Conservation (phyloP, 805 yeast species). For the Kodamaea hsintzibuensis region DNA sequence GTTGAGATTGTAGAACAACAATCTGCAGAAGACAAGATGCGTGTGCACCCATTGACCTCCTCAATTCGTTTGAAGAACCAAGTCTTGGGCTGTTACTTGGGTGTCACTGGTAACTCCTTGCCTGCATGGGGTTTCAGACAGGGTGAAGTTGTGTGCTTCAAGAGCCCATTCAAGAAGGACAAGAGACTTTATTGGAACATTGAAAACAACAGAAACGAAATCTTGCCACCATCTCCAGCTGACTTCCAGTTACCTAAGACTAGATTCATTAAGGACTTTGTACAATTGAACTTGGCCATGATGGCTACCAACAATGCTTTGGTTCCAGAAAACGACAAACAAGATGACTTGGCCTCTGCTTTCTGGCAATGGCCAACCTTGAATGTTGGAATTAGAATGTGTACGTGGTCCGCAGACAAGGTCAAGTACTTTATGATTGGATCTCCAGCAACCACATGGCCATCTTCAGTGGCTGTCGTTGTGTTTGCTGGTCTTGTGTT, state of each 20-base stretch:
- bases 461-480: constrained; percentile 62
- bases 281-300: constrained; percentile 79
- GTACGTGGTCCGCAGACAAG: constrained; percentile 63
- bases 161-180: constrained; percentile 66
- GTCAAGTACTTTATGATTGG: constrained; percentile 69
- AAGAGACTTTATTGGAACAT: constrained; percentile 90
- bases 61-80: constrained; percentile 74
- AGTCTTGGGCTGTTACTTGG: constrained; percentile 77
- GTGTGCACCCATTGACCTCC: constrained; percentile 79
- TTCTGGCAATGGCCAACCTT: constrained; percentile 93
- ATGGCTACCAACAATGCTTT: constrained; percentile 84
- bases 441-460: constrained; percentile 70
- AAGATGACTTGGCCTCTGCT: constrained; percentile 66
- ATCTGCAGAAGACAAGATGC: constrained; percentile 51
- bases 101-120: constrained; percentile 75
- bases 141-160: constrained; percentile 88
- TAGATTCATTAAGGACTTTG: constrained; percentile 72
- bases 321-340: constrained; percentile 75
- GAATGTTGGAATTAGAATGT: constrained; percentile 71
- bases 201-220: constrained; percentile 64
- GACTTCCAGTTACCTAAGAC: constrained; percentile 72
- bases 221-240: constrained; percentile 59
- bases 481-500: constrained; percentile 49
- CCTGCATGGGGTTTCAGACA: constrained; percentile 99
- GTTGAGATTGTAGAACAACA: constrained; percentile 66